A percentile compares a stretch with the other conserved stretches of the same genome.
Evolutionary conservation across 2,329 filamentous ascomycete genomes (phyloP).

Genomic region (Ophiosphaerella herpotricha): DNA sequence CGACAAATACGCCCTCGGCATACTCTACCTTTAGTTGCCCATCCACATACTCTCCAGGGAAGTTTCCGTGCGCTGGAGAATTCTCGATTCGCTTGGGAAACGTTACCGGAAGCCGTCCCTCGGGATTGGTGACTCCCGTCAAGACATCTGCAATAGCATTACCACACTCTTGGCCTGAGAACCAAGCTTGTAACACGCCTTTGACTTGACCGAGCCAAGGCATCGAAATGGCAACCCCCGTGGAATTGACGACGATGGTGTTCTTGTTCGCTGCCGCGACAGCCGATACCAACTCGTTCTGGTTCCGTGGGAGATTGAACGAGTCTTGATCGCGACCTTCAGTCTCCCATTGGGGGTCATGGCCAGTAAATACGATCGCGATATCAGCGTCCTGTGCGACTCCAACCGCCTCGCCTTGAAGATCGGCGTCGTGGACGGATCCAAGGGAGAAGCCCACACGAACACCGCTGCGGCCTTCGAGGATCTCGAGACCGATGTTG

Average conservation of each 20-base stretch:
- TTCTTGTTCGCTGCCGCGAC: conserved; percentile 66
- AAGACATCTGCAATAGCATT: conserved; percentile 77
- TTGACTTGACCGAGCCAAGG: conserved; percentile 77
- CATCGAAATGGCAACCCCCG: conserved; percentile 78
- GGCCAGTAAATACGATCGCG: conserved; percentile 61
- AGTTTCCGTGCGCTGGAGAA: conserved; percentile 67
- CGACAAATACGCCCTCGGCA: conserved; percentile 75
- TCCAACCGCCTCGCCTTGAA: conserved; percentile 5
- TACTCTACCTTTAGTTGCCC: conserved; percentile 72
- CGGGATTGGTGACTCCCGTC: conserved; percentile 74
- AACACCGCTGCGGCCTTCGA: conserved; percentile 56
- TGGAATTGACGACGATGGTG: conserved; percentile 77
- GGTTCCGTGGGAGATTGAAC: conserved; percentile 60
- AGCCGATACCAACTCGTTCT: conserved; percentile 64
- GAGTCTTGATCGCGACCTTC: conserved; percentile 66
- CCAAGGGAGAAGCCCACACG: conserved; percentile 63
- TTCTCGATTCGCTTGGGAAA: conserved; percentile 63
- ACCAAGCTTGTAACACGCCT: conserved; percentile 74
- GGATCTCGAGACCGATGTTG: background rate
- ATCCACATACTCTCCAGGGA: conserved; percentile 56
- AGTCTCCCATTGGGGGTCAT: conserved; percentile 74
- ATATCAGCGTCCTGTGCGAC: conserved; percentile 47
- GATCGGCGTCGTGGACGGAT: conserved; percentile 42
- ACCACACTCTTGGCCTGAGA: conserved; percentile 83
- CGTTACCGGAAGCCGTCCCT: conserved; percentile 72